Evolutionary conservation across 495 filamentous ascomycete species (phyloP).

Genomic region (Mytilinidion resinicola): DNA sequence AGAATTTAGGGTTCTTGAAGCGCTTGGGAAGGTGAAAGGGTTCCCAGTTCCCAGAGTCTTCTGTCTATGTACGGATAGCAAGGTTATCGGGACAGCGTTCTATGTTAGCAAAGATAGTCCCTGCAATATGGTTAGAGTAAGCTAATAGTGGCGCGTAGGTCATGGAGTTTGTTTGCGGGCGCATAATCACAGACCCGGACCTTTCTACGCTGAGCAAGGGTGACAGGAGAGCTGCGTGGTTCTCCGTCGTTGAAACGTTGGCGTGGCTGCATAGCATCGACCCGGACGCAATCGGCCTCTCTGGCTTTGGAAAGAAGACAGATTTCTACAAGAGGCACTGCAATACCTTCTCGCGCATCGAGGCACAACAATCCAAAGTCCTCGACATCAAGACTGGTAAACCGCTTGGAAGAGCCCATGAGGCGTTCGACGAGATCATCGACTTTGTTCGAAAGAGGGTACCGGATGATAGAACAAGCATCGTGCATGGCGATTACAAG

Average conservation of each 20-base stretch:
- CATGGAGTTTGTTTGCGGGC: conserved; percentile 25
- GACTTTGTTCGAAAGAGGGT: conserved; percentile 17
- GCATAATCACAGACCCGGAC: conserved; percentile 24
- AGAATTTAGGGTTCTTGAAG: conserved; percentile 20
- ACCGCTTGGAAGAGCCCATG: conserved; percentile 19
- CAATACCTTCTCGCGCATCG: conserved; percentile 26
- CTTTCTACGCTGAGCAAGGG: conserved; percentile 7
- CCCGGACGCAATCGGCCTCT: conserved; percentile 21
- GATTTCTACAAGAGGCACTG: conserved; percentile 27
- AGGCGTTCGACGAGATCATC: conserved; percentile 21
- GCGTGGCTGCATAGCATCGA: conserved; percentile 25
- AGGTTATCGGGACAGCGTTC: conserved; percentile 19
- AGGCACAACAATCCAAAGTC: conserved; percentile 24
- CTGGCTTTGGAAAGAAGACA: conserved; percentile 24
- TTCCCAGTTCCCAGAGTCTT: conserved; percentile 26
- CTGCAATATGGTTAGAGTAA: background rate
- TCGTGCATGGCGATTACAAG: conserved; percentile 25
- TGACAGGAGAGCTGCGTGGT: conserved; percentile 21
- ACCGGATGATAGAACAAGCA: conserved; percentile 11
- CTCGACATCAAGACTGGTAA: conserved; percentile 16
- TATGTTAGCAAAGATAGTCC: conserved; percentile 7
- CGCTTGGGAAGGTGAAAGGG: conserved; percentile 16
- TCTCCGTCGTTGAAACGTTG: conserved; percentile 24
- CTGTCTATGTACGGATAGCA: conserved; percentile 15
- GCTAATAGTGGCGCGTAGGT: conserved; percentile 4